These are phyloP conservation scores for Stephania cephalantha DNA, from an alignment of 164 flowering plant species.

Conservation along the genomic window DNA sequence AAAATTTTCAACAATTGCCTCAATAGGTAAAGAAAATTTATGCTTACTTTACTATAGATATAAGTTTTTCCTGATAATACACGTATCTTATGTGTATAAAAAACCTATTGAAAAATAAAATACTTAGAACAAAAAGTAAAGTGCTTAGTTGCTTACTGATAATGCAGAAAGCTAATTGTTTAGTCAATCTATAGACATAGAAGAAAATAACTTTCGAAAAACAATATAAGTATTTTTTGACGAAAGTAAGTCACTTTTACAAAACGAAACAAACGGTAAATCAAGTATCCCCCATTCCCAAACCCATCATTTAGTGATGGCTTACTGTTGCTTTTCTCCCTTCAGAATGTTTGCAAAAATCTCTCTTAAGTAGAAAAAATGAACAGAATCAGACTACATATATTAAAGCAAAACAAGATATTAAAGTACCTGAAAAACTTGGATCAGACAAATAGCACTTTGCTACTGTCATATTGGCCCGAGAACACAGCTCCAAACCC, in stretches of 20 bases:
- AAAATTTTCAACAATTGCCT: too few relatives aligned
- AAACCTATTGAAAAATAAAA: too few relatives aligned
- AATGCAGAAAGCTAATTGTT: too few relatives aligned
- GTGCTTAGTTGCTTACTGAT: too few relatives aligned
- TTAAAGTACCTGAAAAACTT: constrained; percentile 55
- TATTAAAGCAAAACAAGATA: not conserved
- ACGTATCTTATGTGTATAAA: too few relatives aligned
- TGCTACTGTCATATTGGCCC: constrained; percentile 81
- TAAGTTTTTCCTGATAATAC: too few relatives aligned
- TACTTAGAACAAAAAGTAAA: too few relatives aligned
- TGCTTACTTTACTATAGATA: too few relatives aligned
- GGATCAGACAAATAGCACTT: constrained; percentile 85
- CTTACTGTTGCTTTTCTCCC: not conserved
- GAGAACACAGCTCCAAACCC: constrained; percentile 83
- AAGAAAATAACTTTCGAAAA: not conserved
- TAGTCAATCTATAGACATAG: not conserved
- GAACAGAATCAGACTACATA: not conserved
- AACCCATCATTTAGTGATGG: not conserved
- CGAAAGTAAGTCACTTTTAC: not conserved
- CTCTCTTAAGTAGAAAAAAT: not conserved
- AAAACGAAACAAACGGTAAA: not conserved
- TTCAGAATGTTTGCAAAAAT: not conserved
- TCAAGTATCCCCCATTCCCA: not conserved
- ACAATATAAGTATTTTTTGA: not conserved
- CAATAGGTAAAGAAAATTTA: too few relatives aligned